Conservation (phyloP, 192 early-diverging fungal genomes). For the Entrophospora sp. region DNA sequence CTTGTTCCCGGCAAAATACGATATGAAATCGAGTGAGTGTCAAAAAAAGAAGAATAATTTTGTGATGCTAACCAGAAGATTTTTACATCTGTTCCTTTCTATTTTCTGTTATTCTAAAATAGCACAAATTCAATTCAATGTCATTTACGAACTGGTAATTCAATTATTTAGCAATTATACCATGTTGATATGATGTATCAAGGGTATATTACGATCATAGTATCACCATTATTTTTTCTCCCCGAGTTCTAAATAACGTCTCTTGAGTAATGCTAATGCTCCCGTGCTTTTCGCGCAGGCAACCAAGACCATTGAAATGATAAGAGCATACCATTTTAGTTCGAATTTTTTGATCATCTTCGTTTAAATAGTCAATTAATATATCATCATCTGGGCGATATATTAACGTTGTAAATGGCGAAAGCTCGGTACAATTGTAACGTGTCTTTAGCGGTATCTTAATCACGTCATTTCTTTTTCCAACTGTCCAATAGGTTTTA, state of each 20-base stretch:
- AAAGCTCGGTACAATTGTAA: conserved; percentile 84
- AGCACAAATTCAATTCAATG: no score
- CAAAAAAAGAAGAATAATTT: no score
- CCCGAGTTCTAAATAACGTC: conserved; percentile 83
- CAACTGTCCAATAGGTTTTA: conserved; percentile 83
- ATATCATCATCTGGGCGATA: conserved; percentile 78
- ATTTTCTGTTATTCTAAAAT: no score
- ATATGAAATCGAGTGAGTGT: no score
- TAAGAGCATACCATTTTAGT: conserved; percentile 89
- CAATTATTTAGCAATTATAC: conserved; percentile 62
- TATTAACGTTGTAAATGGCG: conserved; percentile 64
- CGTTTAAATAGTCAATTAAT: conserved; percentile 72
- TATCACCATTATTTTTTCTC: conserved; percentile 66
- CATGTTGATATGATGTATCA: conserved; percentile 90
- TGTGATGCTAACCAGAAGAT: no score
- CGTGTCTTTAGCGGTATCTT: conserved; percentile 91
- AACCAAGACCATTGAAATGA: conserved; percentile 90
- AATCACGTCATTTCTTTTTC: conserved; percentile 73
- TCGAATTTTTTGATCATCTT: conserved; percentile 87
- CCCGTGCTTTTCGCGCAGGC: conserved; percentile 94
- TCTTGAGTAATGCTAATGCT: conserved; percentile 78
- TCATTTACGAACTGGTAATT: conserved; percentile 83
- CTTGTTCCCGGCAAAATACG: no score
- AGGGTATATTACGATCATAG: conserved; percentile 65
- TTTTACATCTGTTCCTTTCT: no score